Base-by-base conservation (phyloP, 495 filamentous ascomycete genomes). In the Achaetomiella virescens region DNA sequence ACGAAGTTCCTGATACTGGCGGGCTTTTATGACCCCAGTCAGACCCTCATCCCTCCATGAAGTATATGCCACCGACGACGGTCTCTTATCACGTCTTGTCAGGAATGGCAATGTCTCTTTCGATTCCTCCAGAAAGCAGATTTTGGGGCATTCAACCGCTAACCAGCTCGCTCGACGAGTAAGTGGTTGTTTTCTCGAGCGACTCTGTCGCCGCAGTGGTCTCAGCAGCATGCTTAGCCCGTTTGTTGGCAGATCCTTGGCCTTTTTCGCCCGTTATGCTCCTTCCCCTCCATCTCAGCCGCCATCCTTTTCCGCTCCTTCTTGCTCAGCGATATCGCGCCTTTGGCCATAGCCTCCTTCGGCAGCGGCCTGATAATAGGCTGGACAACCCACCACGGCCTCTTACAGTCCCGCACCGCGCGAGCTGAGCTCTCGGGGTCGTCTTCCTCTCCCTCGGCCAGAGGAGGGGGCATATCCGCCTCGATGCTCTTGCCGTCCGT, bases 371-470 rank as follows among this genome's bases (percentile, higher is more conserved):
- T 76, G 2, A 96, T 78, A 61, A 97, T 88, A 3, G 93, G 90
- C 72, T 99, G 93, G 42, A 88, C 92, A 5, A 96, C 75, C 88
- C 91, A 99, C 80, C 84, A 97, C 3, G 93, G 93, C 49, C 88
- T 70, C 63, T 81, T 82, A 64, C 88, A 91, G 47, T 80, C 75
- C 53, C 76, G 80, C 27, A 91, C 84, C 1, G 85, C 81, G 27
- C 79, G 79, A 24, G 83, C 78, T 10, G 88, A 91, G 53, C 83
- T 84, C 58, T 80, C 77, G 1, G 59, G 62, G 38, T 72, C 69
- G 9, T 63, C 55, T 2, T 61, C 55, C 4, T 69, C 55, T 3
- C 60, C 61, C 1, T 60, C 54, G 17, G 59, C 63, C 17, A 55
- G 53, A 38, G 59, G 47, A 2, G 62, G 21, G 0, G 45, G 37